Conservation (phyloP, 331 rosid genomes). For the Malus hybrid region DNA sequence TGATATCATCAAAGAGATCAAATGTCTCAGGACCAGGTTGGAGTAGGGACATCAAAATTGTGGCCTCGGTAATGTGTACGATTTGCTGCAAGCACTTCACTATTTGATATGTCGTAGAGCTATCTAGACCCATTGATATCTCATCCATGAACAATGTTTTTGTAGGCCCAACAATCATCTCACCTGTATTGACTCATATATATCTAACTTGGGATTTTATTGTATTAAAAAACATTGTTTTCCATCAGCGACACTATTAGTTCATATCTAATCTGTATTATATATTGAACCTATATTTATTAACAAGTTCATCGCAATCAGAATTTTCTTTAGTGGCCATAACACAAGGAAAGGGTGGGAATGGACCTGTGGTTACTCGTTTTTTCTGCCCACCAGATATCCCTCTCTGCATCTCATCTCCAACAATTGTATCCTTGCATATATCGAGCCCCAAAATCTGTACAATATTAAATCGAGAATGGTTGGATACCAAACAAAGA, state of each 20-base stretch:
- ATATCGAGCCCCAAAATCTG: conserved; percentile 87
- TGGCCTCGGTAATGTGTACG: conserved; percentile 63
- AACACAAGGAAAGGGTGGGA: no score
- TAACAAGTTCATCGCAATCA: neutral
- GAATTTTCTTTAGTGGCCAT: conserved; percentile 32
- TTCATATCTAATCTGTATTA: no score
- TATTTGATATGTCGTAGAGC: conserved; percentile 86
- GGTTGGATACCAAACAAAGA: neutral
- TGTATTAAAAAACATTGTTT: neutral
- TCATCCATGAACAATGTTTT: conserved; percentile 47
- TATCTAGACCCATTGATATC: conserved; percentile 91
- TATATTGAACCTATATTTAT: neutral
- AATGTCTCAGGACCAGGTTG: conserved; percentile 96
- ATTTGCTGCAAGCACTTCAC: conserved; percentile 83
- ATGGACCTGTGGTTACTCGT: neutral
- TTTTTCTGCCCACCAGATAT: no score
- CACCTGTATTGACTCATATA: conserved; percentile 36
- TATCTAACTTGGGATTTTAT: no score
- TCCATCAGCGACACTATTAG: neutral
- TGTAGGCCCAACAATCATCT: conserved; percentile 86
- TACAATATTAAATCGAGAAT: conserved; percentile 3
- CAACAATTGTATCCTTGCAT: conserved; percentile 87
- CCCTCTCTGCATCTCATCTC: no score
- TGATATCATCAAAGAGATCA: conserved; percentile 74
- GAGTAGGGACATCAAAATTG: conserved; percentile 75